A percentile compares a stretch with the other conserved stretches of the same genome.
These are phyloP conservation scores for Lipomyces lipofer DNA, from an alignment of 805 yeast species.

Conservation along the genomic window DNA sequence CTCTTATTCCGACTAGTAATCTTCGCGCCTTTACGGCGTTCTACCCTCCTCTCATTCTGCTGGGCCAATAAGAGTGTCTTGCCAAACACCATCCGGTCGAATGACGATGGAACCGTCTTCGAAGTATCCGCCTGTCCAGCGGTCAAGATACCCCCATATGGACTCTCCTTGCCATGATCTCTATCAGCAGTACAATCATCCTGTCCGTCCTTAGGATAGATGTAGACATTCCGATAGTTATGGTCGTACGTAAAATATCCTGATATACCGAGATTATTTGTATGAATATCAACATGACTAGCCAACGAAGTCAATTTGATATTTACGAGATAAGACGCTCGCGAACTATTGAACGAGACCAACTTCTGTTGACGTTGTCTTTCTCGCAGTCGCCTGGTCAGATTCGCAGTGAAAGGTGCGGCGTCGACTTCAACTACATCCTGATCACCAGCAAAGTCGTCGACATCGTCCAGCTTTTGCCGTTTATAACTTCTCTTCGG, in stretches of 20 bases:
- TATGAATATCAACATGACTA: constrained; percentile 18
- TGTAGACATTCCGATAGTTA: constrained; percentile 5
- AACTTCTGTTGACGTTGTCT: background rate
- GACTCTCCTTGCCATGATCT: constrained; percentile 9
- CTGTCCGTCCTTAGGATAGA: background rate
- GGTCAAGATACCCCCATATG: constrained; percentile 30
- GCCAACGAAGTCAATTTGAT: constrained; percentile 21
- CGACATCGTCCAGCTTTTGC: too few relatives aligned
- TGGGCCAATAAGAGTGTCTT: constrained; percentile 18
- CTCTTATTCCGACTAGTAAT: background rate
- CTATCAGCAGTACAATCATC: background rate
- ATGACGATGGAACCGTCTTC: constrained; percentile 41
- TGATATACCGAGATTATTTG: constrained; percentile 21
- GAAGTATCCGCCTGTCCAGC: constrained; percentile 38
- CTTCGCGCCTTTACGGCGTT: background rate
- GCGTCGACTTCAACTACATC: too few relatives aligned
- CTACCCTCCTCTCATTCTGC: constrained; percentile 13
- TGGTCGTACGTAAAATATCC: constrained; percentile 22
- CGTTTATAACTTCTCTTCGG: too few relatives aligned
- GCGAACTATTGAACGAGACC: constrained; percentile 10
- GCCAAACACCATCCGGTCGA: constrained; percentile 36
- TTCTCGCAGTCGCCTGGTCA: background rate
- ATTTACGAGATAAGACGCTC: constrained; percentile 12
- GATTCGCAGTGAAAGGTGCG: background rate
- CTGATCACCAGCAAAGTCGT: too few relatives aligned